Evolutionary conservation across 192 early-diverging fungal species (phyloP).

Genomic region (Backusella tarrabulga): DNA sequence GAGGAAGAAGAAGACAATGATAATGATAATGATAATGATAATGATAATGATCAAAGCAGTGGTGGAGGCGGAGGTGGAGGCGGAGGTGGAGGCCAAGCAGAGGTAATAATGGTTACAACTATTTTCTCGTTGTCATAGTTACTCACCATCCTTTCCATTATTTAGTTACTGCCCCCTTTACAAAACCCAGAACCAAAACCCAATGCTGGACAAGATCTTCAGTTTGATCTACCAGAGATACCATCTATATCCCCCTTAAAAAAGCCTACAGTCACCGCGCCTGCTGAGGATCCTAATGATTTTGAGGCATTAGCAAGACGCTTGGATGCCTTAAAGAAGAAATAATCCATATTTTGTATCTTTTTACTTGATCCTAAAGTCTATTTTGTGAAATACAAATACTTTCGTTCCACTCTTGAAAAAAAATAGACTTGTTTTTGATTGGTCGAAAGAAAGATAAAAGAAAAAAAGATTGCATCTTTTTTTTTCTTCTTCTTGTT

Average conservation of each 20-base stretch:
- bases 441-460: not conserved
- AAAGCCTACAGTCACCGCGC: constrained; percentile 5
- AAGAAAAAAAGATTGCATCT: not conserved
- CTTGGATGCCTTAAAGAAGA: constrained; percentile 71
- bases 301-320: constrained; percentile 76
- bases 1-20: too few relatives aligned
- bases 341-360: constrained; percentile 13
- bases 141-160: not conserved
- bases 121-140: not conserved
- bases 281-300: constrained; percentile 16
- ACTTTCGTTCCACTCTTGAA: not conserved
- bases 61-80: not conserved
- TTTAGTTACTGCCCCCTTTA: not conserved
- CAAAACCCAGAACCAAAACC: not conserved
- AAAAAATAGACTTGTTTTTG: not conserved
- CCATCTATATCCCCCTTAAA: constrained; percentile 24
- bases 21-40: too few relatives aligned
- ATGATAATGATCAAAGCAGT: constrained; percentile 16
- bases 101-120: constrained; percentile 7
- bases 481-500: constrained; percentile 15
- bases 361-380: too few relatives aligned
- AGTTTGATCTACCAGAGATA: constrained; percentile 21
- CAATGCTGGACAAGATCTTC: constrained; percentile 8
- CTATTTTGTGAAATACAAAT: not conserved
- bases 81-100: not conserved